Percentiles rank a stretch among this genome's conserved stretches.
Evolutionary conservation across 345 rosid species (phyloP).

Genomic region (Theobroma cacao): DNA sequence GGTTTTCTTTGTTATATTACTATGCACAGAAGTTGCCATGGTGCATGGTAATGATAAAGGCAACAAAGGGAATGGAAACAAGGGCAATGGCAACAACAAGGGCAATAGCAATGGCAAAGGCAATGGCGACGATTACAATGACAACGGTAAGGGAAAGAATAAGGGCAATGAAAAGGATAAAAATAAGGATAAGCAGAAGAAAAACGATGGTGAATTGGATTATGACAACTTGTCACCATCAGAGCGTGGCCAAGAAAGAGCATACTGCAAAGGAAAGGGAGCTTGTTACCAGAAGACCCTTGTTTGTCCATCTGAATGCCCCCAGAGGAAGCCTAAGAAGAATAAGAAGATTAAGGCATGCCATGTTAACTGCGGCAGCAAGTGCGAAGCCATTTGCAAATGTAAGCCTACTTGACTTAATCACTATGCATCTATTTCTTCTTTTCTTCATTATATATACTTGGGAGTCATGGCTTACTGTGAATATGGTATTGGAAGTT

Average conservation of each 20-base stretch:
- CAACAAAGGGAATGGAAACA: background rate
- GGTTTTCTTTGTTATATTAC: constrained; percentile 20
- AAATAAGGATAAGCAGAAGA: background rate
- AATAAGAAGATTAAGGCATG: constrained; percentile 63
- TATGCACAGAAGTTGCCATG: constrained; percentile 14
- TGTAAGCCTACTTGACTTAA: constrained; percentile 35
- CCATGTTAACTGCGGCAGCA: constrained; percentile 73
- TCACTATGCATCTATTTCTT: background rate
- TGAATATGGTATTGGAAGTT: background rate
- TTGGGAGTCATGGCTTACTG: background rate
- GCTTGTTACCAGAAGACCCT: constrained; percentile 46
- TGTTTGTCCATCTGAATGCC: constrained; percentile 68
- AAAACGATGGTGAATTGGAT: constrained; percentile 43
- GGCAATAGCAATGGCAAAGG: background rate
- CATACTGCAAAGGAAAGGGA: constrained; percentile 55
- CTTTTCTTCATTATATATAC: background rate
- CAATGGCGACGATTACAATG: background rate
- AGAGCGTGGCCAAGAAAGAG: constrained; percentile 46
- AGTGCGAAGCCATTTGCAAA: constrained; percentile 82
- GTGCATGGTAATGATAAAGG: constrained; percentile 21
- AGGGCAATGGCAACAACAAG: background rate
- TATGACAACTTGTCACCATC: constrained; percentile 32
- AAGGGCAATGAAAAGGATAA: background rate
- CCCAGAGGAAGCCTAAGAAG: constrained; percentile 54
- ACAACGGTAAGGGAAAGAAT: background rate